A percentile compares a stretch with the other conserved stretches of the same genome.
phyloP scores from a whole-genome alignment of 2,329 filamentous ascomycete species.

The Bipolaris cookei region DNA sequence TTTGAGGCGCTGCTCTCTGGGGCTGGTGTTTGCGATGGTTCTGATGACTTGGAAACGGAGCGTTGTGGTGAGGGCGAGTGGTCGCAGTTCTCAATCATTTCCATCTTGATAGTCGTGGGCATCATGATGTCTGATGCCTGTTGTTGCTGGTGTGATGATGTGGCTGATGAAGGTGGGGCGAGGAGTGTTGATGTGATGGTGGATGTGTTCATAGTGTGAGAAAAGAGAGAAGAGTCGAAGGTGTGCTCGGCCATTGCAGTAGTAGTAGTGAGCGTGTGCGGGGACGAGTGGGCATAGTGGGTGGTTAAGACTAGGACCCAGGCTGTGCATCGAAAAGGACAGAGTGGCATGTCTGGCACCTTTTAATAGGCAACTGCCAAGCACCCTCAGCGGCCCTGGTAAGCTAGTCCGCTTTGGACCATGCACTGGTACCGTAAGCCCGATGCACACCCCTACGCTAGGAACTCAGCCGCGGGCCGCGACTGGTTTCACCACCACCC shows the following conservation, averaged over 20 bases:
- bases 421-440: conserved; percentile 11
- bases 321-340: conserved; percentile 35
- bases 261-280: conserved; percentile 30
- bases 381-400: conserved; percentile 21
- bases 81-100: conserved; percentile 47
- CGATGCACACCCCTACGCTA: conserved; percentile 25
- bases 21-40: conserved; percentile 29
- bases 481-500: conserved; percentile 31
- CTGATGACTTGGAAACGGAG: conserved; percentile 21
- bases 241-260: conserved; percentile 38
- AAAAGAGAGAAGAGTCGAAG: conserved; percentile 28
- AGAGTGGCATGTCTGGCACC: conserved; percentile 43
- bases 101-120: conserved; percentile 51
- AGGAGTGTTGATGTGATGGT: conserved; percentile 17
- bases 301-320: conserved; percentile 31
- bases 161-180: neutral
- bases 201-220: conserved; percentile 33
- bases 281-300: conserved; percentile 42
- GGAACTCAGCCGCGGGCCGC: conserved; percentile 35
- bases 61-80: conserved; percentile 31
- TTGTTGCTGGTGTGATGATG: conserved; percentile 18
- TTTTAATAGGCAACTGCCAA: conserved; percentile 44
- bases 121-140: conserved; percentile 19
- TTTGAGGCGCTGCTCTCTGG: conserved; percentile 54
- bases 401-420: conserved; percentile 21